phyloP scores from a whole-genome alignment of 1,284 basidiomycete species.

The Ceratobasidium sp. region DNA sequence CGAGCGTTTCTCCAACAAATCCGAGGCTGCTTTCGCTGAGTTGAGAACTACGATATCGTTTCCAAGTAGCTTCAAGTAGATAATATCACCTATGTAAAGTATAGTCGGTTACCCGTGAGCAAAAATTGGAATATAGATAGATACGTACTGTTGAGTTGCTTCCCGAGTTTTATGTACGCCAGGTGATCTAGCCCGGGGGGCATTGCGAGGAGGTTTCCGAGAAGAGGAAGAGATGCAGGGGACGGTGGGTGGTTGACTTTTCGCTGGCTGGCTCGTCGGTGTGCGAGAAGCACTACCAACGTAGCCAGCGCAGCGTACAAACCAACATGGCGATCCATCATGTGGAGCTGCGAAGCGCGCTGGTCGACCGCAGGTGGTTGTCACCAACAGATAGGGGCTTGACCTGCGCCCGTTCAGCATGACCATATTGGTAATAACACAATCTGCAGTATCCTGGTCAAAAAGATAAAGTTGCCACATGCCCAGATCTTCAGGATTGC shows the following conservation, averaged over 20 bases:
- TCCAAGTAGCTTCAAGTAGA: slow-evolving; percentile 7
- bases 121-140: background rate
- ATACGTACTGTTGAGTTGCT: background rate
- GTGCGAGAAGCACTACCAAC: background rate
- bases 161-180: background rate
- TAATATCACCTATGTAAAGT: slow-evolving; percentile 1
- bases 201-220: background rate
- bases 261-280: background rate
- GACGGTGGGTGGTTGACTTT: background rate
- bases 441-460: too few species aligned
- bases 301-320: background rate
- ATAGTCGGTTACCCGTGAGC: background rate
- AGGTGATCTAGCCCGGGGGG: background rate
- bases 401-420: too few species aligned
- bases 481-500: too few species aligned
- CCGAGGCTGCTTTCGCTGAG: background rate
- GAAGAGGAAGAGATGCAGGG: background rate
- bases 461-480: too few species aligned
- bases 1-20: slow-evolving; percentile 32
- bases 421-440: too few species aligned
- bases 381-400: too few species aligned
- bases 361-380: too few species aligned
- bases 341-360: too few species aligned
- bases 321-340: background rate
- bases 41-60: slow-evolving; percentile 11